Base-by-base conservation (phyloP, 179 eudicot genomes). In the Nepenthes alata region DNA sequence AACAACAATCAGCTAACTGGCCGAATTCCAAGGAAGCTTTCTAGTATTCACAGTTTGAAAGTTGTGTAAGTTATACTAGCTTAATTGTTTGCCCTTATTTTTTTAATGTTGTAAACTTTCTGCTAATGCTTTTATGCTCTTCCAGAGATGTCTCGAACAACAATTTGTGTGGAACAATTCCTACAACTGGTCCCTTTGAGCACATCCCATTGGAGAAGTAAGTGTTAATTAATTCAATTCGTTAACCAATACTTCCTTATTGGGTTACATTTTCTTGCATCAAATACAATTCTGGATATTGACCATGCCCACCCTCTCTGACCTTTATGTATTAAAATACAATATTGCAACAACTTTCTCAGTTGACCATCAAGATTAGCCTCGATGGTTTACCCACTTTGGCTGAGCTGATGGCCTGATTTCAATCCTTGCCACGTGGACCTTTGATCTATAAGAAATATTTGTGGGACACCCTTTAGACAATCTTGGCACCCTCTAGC, bases 101-200 rank as follows among this genome's bases (percentile, higher is more conserved):
- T 64, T n/a, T 35, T 63, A 25, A 15, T 44, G 48, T 34, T 53
- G 1, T 53, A 15, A 2, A 3, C 60, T 6, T 12, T 48, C 45
- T 47, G 3, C 16, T 37, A 25, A 47, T 11, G 47, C 13, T 56
- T 45, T 51, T 36, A 14, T 47, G 47, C 47, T 66, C 56, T 73
- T 61, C 35, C 84, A 86, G 95, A 47, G 95, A 86, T 72, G 87
- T 86, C 61, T 84, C 88, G 37, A 72, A 61, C 77, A 91, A 91
- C 77, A 70, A 91, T 62, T 65, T 91, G 73, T 91, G 98, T 55
- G 98, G 98, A 75, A 80, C 96, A 53, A 86, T 89, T 66, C 98
- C 98, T 53, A 84, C 95, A 53, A 57, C 80, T 10, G 96, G 95
- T 53, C 78, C 90, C 66, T 90, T 90, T 77, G 93, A 81, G 78